Conservation (phyloP, 1,284 basidiomycete species). For the Ustilago loliicola region DNA sequence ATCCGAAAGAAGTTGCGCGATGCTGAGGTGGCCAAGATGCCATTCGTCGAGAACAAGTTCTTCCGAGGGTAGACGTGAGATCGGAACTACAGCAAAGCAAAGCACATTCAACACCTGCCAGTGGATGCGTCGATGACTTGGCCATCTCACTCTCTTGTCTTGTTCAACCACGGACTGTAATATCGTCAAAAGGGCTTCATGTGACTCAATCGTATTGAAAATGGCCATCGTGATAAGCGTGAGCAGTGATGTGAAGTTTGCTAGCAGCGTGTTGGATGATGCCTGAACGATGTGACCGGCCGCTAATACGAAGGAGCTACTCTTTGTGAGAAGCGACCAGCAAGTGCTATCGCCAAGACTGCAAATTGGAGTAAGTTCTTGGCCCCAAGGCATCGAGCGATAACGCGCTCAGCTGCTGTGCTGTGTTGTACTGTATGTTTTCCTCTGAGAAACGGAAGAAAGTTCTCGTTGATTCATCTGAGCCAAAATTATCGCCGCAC, state of each 20-base stretch:
- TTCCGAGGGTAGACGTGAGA: constrained; percentile 55
- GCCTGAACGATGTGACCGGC: no score
- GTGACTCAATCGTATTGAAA: background rate
- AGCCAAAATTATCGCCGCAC: constrained; percentile 1
- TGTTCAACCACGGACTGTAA: constrained; percentile 14
- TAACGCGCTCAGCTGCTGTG: background rate
- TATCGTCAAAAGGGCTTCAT: background rate
- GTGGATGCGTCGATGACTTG: background rate
- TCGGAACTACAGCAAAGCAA: background rate
- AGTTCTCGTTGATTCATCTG: constrained; percentile 30
- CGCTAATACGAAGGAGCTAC: background rate
- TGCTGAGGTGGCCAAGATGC: constrained; percentile 82
- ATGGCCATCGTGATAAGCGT: background rate
- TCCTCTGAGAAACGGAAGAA: constrained; percentile 12
- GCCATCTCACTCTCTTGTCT: constrained; percentile 1
- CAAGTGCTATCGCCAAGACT: background rate
- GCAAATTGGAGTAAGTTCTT: no score
- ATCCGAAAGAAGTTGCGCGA: constrained; percentile 81
- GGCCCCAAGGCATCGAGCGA: background rate
- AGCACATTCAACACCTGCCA: constrained; percentile 9
- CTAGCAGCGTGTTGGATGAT: background rate
- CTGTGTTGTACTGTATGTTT: background rate
- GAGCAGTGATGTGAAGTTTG: background rate
- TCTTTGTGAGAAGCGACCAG: background rate
- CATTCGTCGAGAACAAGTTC: constrained; percentile 76